Evolutionary conservation across 202 grass and related monocot species (phyloP).

Genomic region (Panicum hallii): DNA sequence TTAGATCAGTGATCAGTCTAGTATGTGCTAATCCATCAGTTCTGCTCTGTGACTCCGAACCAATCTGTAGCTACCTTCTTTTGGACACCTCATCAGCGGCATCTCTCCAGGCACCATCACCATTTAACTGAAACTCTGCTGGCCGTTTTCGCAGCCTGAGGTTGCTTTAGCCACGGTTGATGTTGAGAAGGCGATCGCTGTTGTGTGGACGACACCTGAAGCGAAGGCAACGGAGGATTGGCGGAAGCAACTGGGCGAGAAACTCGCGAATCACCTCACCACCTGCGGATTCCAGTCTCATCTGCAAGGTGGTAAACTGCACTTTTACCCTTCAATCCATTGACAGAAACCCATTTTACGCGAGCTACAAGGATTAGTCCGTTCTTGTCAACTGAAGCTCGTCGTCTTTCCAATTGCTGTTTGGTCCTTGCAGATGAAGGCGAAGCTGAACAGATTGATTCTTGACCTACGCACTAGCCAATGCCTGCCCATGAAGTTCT

Average conservation of each 20-base stretch:
- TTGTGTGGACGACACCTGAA: slow-evolving; percentile 63
- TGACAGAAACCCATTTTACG: background rate
- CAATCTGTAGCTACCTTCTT: background rate
- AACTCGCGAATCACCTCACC: slow-evolving; percentile 70
- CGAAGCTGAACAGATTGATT: background rate
- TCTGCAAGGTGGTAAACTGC: slow-evolving; percentile 39
- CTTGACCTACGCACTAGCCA: background rate
- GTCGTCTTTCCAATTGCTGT: background rate
- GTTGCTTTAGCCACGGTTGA: slow-evolving; percentile 67
- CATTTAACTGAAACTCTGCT: background rate
- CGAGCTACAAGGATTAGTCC: background rate
- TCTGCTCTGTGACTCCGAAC: background rate
- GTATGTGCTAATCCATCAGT: background rate
- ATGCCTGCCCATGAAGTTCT: slow-evolving; percentile 1
- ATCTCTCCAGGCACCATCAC: background rate
- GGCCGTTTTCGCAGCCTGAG: slow-evolving; percentile 57
- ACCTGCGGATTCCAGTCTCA: slow-evolving; percentile 78
- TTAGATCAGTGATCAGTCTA: no score
- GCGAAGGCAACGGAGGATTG: slow-evolving; percentile 58
- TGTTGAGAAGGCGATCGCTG: slow-evolving; percentile 61
- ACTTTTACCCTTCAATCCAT: background rate
- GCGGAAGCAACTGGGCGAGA: slow-evolving; percentile 70
- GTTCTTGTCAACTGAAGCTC: slow-evolving; percentile 17
- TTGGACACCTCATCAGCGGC: background rate
- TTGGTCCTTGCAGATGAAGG: slow-evolving; percentile 41